phyloP scores from a whole-genome alignment of 768 basidiomycete genomes.

The Lanmaoa rubissima region DNA sequence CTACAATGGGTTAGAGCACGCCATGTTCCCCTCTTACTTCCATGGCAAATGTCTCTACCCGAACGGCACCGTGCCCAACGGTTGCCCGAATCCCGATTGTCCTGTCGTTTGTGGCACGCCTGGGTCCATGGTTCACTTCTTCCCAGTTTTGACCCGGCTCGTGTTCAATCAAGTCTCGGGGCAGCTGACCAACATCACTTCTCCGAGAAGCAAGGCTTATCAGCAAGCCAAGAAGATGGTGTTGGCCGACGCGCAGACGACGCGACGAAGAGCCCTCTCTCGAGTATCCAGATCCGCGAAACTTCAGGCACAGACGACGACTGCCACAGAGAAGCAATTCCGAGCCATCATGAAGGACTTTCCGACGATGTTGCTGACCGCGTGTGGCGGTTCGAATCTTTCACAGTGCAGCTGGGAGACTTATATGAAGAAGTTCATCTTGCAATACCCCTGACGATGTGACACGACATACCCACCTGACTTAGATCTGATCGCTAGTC shows the following conservation, averaged over 20 bases:
- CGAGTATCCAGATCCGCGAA: constrained; percentile 7
- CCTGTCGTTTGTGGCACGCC: constrained; percentile 79
- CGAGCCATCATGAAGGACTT: constrained; percentile 35
- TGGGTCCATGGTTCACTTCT: constrained; percentile 76
- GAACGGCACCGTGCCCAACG: constrained; percentile 55
- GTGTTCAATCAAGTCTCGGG: constrained; percentile 44
- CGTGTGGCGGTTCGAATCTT: constrained; percentile 49
- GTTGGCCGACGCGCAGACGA: constrained; percentile 33
- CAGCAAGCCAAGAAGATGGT: constrained; percentile 42
- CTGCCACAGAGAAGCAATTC: constrained; percentile 24
- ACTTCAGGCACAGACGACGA: constrained; percentile 21
- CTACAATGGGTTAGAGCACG: constrained; percentile 45
- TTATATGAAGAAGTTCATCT: constrained; percentile 59
- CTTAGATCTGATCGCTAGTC: constrained; percentile 1
- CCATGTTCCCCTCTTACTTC: constrained; percentile 70
- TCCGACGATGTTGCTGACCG: constrained; percentile 30
- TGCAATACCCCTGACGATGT: constrained; percentile 54
- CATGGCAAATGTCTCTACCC: constrained; percentile 69
- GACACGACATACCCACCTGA: background rate
- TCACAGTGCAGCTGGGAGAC: constrained; percentile 59
- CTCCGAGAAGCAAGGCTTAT: constrained; percentile 42
- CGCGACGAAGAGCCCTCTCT: constrained; percentile 7
- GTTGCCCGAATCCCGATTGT: constrained; percentile 80
- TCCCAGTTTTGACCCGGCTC: constrained; percentile 45
- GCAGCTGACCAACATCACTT: constrained; percentile 35